Conservation (phyloP, 257 asterid genomes). For the Parsonsia alboflavescens region DNA sequence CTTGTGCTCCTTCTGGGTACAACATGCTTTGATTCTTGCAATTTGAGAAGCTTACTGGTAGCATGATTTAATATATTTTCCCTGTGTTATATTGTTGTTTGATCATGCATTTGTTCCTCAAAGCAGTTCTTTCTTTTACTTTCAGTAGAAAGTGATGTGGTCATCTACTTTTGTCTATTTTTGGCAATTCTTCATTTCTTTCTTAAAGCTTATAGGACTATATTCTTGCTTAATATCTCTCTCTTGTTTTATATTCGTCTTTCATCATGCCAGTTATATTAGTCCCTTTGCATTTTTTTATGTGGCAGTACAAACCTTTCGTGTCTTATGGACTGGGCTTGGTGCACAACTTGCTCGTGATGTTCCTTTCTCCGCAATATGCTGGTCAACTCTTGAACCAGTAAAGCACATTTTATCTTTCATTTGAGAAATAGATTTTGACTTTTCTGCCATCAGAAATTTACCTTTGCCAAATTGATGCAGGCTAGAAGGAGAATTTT, state of each 20-base stretch:
- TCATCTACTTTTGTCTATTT: not conserved
- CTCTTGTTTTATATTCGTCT: not conserved
- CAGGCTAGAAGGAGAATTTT: conserved; percentile 66
- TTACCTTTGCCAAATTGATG: conserved; percentile 20
- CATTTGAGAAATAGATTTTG: not conserved
- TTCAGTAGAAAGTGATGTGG: too few species aligned
- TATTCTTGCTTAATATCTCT: not conserved
- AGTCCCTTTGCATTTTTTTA: not conserved
- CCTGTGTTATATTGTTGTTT: not conserved
- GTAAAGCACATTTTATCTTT: conserved; percentile 31
- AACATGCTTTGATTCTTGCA: not conserved
- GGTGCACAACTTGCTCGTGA: conserved; percentile 92
- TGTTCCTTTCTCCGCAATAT: conserved; percentile 89
- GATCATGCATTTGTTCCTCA: not conserved
- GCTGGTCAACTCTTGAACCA: conserved; percentile 90
- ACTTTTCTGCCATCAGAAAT: not conserved
- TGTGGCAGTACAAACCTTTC: conserved; percentile 52
- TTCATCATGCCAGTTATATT: not conserved
- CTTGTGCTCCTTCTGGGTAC: not conserved
- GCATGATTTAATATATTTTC: not conserved
- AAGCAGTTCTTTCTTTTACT: too few species aligned
- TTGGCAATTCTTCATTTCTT: not conserved
- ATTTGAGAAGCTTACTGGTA: not conserved
- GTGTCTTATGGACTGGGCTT: conserved; percentile 79
- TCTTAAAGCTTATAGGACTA: not conserved